These are phyloP conservation scores for Malus orientalis DNA, from an alignment of 306 rosid species.

Conservation along the genomic window DNA sequence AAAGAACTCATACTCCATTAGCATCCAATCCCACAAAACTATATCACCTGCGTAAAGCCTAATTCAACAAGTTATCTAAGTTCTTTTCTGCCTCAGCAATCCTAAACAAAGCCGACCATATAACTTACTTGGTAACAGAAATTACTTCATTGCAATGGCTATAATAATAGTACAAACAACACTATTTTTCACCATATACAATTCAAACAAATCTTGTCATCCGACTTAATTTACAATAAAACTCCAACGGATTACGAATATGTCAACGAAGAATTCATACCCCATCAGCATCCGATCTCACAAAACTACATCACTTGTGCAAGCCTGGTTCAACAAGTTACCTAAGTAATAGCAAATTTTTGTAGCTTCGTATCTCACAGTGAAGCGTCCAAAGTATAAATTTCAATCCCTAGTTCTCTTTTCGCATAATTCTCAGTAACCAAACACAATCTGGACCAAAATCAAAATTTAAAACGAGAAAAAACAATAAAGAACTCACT, in stretches of 20 bases:
- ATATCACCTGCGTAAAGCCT: not conserved
- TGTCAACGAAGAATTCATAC: not conserved
- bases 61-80: slow-evolving; percentile 26
- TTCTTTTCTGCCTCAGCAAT: slow-evolving; percentile 97
- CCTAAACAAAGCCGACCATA: slow-evolving; percentile 37
- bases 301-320: not conserved
- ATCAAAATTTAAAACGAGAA: not conserved
- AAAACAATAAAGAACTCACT: slow-evolving; percentile 39
- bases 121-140: not conserved
- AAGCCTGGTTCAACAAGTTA: not conserved
- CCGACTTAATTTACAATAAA: not conserved
- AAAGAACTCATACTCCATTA: not conserved
- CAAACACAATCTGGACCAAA: not conserved
- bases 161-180: not conserved
- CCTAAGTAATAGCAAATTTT: not conserved
- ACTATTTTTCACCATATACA: not conserved
- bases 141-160: not conserved
- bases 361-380: not conserved
- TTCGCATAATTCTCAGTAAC: not conserved
- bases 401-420: not conserved
- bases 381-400: not conserved
- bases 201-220: not conserved
- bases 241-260: not conserved
- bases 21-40: not conserved
- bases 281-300: not conserved